Evolutionary conservation across 106 monocot species (phyloP), one percentile per base, ranked within the genome.

Genomic region (Dendrobium catenatum): DNA sequence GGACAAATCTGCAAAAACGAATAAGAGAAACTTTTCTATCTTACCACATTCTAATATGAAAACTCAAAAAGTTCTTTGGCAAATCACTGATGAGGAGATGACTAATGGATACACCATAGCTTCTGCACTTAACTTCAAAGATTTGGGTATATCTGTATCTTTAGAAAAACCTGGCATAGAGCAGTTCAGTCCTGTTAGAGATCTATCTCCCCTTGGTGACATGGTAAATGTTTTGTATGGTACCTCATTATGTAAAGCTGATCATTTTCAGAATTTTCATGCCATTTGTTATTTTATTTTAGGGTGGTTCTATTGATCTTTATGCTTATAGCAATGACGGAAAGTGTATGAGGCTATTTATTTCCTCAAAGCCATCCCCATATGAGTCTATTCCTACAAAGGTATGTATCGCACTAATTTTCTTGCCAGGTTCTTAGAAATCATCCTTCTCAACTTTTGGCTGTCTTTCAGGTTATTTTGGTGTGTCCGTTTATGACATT

Each of bases 301-400:
- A 99, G 99, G 99, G 95, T 93, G 99, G 99, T 59, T 93, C 90
- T 41, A 27, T 99, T 79, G 93, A 99, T 84, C 84, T 99, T 80
- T 88, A 79, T 89, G 99, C 99, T 42, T 87, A 88, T 86, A 91
- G 91, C 81, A 72, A 76, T 41, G 88, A 93, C 86, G 91, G 90
- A 75, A 95, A 91, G 66, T 91, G 91, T 80, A 82, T 90, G 80
- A 81, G 86, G 42, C 73, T 95, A 20, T 88, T 99, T 81, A 70
- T 95, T 81, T 88, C 91, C 67, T 95, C 99, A 64, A 95, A 93
- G 80, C 91, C 99, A 43, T 99, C 89, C 26, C 90, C 88, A 78
- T 95, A 90, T 86, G 90, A 87, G 85, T 84, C 90, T 86, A 87
- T 93, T 79, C 99, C 99, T 75, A 95, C 95, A 54, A 99, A 99